phyloP scores from a whole-genome alignment of 305 asterid genomes.

The Nicotiana rustica region DNA sequence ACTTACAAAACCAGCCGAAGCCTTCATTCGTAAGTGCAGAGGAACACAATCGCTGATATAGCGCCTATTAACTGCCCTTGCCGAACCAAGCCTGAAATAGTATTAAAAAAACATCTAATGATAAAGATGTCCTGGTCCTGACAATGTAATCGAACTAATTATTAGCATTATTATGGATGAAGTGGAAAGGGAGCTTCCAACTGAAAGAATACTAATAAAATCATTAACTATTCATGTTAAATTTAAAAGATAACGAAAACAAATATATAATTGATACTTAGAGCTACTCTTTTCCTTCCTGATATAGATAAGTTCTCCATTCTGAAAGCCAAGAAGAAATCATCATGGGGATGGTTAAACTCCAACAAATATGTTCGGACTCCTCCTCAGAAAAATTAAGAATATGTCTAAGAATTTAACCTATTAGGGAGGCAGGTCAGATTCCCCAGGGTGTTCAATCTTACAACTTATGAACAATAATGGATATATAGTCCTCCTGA shows the following conservation, averaged over 20 bases:
- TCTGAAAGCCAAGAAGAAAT: constrained; percentile 18
- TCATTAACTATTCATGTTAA: not conserved
- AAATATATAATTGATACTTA: not conserved
- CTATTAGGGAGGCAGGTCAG: not conserved
- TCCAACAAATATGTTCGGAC: not conserved
- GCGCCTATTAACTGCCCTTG: constrained; percentile 83
- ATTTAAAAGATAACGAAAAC: not conserved
- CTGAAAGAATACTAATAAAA: not conserved
- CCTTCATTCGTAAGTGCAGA: constrained; percentile 69
- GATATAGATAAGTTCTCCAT: not conserved
- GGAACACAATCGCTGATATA: constrained; percentile 87
- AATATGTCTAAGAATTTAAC: not conserved
- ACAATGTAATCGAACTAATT: not conserved
- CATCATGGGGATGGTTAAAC: not conserved
- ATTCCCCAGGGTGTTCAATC: not conserved
- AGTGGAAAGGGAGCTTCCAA: constrained; percentile 11
- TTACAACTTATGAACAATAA: constrained; percentile 9
- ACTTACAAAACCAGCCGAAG: constrained; percentile 82
- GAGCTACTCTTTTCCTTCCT: not conserved
- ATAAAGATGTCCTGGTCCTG: not conserved
- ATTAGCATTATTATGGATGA: not conserved
- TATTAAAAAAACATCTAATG: constrained; percentile 11
- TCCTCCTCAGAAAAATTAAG: not conserved
- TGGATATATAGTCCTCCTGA: not conserved
- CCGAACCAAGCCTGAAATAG: constrained; percentile 71